Evolutionary conservation across 371 early-diverging fungal genomes (phyloP), one percentile per base, ranked within the genome.

Genomic region (Circinella minor): DNA sequence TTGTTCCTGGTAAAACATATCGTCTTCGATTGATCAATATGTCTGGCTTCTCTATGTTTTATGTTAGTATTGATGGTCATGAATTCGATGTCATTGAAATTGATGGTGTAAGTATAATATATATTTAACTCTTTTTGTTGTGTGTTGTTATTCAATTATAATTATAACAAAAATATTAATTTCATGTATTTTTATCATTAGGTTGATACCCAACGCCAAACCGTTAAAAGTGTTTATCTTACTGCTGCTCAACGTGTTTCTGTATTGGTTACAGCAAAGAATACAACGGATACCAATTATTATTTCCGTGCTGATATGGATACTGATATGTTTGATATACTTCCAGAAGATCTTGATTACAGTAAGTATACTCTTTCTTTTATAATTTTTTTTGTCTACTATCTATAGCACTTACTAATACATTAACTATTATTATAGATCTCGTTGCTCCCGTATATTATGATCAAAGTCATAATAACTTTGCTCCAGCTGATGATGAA

Each of bases 21-120:
- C 92, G 95, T 67, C 81, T 96, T 62, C 91, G 96, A 38, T 67
- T 96, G 43, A 88, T 96, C 80, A 91, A 90, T 67, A 90, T 90
- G 84, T 87, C 91, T 62, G 88, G 90, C 36, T 81, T 93, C 65
- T 86, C 93, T 63, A 89, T 89, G 81, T 93, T 89, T 78, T 86
- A 87, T 72, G 84, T 95, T 76, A 85, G 88, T 74, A 91, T 95
- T 68, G 94, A 92, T 72, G 90, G 88, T 57, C 96, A 95, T 76
- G 79, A 85, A 39, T 73, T 95, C 79, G 81, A 89, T 61, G 79
- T 95, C 46, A 93, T 95, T 65, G 96, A 95, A 80, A 84, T 90
- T 20, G 96, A 95, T 70, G 96, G 96, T 62, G 85, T 83, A 78
- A 63, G 74, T 75, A 20, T 1, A 14, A 64, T 18, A 14, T 13